Base-by-base conservation (phyloP, 2,329 filamentous ascomycete species). In the Fusarium sp. region DNA sequence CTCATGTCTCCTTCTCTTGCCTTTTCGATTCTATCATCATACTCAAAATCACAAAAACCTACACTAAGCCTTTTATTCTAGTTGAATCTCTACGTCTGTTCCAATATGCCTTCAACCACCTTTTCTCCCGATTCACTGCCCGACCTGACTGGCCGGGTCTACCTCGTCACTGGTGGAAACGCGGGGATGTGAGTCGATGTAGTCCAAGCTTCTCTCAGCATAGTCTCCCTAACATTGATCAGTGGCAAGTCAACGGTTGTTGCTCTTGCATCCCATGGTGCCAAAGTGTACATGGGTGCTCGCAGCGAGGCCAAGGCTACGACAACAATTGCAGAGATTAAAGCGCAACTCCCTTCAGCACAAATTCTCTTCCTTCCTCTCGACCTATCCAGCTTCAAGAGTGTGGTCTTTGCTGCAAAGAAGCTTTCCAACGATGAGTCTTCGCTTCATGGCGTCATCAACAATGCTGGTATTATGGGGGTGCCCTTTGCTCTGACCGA, bases 131-230 rank as follows among this genome's bases (percentile, higher is more conserved):
- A 84, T 36, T 79, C 77, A 59, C 81, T 87, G n/a, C 84, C 84
- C 10, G 75, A 83, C 66, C 83, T 87, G 55, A 71, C 73, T 31
- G 84, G 82, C 27, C 84, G 83, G 75, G 81, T 85, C 16, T 85
- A 80, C 64, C 79, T 86, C 55, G 83, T 86, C 67, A 86, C 85
- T 16, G 84, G 84, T 44, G 84, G 84, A 0, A 85, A 85, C 65
- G 80, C 84, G 3, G 85, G 84, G 74, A 84, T 85, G 83, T 84
- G 75, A 75, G 82, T 80, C 62, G 11, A 29, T n/a, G 6, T 2
- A 24, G 5, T 4, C 2, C 1, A 20, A 29, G 2, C 16, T 8
- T 24, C 4, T 31, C 6, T 5, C 2, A 14, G 2, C 29, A 17
- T 22, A n/a, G n/a, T 6, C 22, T 1, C 10, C 7, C 36, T 56